Conservation (phyloP, 2,329 filamentous ascomycete species). For the Sphaerulina vaccinii region DNA sequence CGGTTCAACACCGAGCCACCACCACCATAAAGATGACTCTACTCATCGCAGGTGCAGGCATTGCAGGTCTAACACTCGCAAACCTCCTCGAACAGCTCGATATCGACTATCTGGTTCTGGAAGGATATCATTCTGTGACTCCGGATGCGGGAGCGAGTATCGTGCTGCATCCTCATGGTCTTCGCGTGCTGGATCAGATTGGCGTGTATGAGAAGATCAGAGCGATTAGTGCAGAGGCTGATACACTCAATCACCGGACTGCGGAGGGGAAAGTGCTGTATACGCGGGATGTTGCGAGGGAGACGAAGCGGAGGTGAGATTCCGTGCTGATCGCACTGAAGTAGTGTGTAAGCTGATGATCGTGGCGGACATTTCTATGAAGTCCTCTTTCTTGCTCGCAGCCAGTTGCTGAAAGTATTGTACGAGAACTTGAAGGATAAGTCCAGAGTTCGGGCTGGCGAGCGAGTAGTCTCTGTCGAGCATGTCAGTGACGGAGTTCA, state of each 20-base stretch:
- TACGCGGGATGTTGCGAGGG: too few species aligned
- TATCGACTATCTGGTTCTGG: slow-evolving; percentile 8
- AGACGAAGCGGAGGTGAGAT: too few species aligned
- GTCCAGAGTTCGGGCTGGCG: background rate
- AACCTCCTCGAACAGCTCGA: slow-evolving; percentile 6
- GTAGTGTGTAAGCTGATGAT: too few species aligned
- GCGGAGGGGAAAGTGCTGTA: too few species aligned
- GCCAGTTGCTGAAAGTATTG: slow-evolving; percentile 2
- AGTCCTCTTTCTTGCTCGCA: background rate
- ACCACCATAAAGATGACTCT: too few species aligned
- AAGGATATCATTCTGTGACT: slow-evolving; percentile 1
- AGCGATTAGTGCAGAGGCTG: too few species aligned
- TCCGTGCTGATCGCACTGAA: too few species aligned
- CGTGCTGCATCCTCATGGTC: slow-evolving; percentile 6
- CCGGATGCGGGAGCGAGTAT: slow-evolving; percentile 6
- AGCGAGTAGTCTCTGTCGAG: background rate
- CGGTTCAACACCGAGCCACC: too few species aligned
- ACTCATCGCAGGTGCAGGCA: slow-evolving; percentile 11
- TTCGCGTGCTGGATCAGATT: slow-evolving; percentile 11
- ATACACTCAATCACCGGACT: too few species aligned
- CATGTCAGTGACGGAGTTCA: background rate
- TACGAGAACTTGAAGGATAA: slow-evolving; percentile 10
- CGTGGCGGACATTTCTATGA: too few species aligned
- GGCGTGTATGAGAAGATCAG: slow-evolving; percentile 4
- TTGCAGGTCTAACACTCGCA: slow-evolving; percentile 9